Base-by-base conservation (phyloP, 257 asterid species). In the Solanum chiquidenum region DNA sequence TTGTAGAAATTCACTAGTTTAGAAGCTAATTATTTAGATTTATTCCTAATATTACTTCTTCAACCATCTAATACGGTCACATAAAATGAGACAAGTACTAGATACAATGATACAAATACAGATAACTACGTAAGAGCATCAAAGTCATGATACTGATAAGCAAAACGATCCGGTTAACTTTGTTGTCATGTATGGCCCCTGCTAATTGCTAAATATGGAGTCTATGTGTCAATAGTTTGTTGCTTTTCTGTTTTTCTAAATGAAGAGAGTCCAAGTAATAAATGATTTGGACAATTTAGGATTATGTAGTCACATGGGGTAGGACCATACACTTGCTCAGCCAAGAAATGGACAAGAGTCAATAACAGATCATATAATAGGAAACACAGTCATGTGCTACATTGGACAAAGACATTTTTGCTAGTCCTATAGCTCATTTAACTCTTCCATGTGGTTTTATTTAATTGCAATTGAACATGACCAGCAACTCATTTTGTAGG, bases 321-420 rank as follows among this genome's bases (percentile, higher is more conserved):
- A 89, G 93, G 94, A 83, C 90, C 90, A 89, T 71, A 85, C 16
- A 18, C 7, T 12, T 74, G 21, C 83, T 37, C 31, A 44, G 44
- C 69, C 84, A 35, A 68, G 44, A 82, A 82, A 82, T 82, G 85
- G 85, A 46, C 29, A 27, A 44, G 64, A 79, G 85, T 79, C 85
- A 44, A 44, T 11, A 27, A n/a, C 38, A 44, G 18, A 27, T 13
- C 72, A 23, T 55, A 69, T 64, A 21, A 55, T 31, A 31, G 62
- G 83, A 75, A 92, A 91, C 94, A 92, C 55, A 42, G 7, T 46
- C 95, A 94, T 91, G 96, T 94, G 94, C 90, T 13, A 38, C 44
- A 49, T 29, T 73, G 12, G 31, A 76, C 38, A 42, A 21, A 25
- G 73, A 73, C 74, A 46, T 60, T 74, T 87, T 87, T 69, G 46